Evolutionary conservation across 352 stramenopile species (phyloP), one percentile per base, ranked within the genome.

Genomic region (Pythium periplocum): DNA sequence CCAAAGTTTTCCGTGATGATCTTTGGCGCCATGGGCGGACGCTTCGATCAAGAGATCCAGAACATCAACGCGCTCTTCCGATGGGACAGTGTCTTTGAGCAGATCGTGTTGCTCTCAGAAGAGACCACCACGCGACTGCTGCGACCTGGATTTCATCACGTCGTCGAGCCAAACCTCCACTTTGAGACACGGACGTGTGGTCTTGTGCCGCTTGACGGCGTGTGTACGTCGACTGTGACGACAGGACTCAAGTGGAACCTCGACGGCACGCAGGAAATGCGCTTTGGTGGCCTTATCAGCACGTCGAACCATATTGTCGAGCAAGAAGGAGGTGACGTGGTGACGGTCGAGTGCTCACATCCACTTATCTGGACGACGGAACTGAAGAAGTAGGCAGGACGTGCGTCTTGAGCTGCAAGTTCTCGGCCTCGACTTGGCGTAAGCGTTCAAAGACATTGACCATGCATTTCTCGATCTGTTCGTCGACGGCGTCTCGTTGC

Each of bases 31-130:
- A 98, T 98, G 77, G 95, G 96, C 52, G 96, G 95, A 2, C 87
- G 96, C 47, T 98, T 99, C 54, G 96, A 99, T 69, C 96, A 99
- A 69, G 94, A 98, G 77, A 98, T 99, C 90, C 92, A 94, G 59
- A 95, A 80, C 53, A 68, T 99, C 51, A 96, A 97, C 62, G 79
- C 92, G 55, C 70, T 98, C 10, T 97, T 95, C 66, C 66, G 83
- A 11, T 98, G 92, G 86, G 69, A 69, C 30, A 59, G 72, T 43
- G 74, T 70, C 44, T 97, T 97, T 65, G 55, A 86, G 42, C 66
- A 83, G 31, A 69, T 98, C 45, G 79, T 82, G 39, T 61, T 98
- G 49, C 80, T 98, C 31, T 93, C 87, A 11, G 87, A 96, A 49
- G 75, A 96, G 47, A 98, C 91, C 26, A 93, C 80, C 36, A 90